Evolutionary conservation across 1,139 yeast genomes (phyloP).

Genomic region (Candida glucosophila): DNA sequence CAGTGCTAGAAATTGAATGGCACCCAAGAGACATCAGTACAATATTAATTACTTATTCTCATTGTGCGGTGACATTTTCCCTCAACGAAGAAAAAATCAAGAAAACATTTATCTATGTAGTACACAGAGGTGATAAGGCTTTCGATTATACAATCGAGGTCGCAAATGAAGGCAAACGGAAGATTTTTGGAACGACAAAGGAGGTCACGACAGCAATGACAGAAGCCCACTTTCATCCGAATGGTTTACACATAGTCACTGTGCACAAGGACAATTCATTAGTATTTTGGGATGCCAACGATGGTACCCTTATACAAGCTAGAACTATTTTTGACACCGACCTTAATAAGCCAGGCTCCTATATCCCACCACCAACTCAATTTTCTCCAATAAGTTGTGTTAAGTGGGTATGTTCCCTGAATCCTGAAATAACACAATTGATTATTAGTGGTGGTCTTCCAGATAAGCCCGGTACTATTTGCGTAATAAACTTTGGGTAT

Average conservation of each 20-base stretch:
- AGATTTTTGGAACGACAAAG: conserved; percentile 32
- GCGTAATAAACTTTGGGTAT: conserved; percentile 67
- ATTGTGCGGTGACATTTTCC: conserved; percentile 63
- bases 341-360: conserved; percentile 45
- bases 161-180: conserved; percentile 36
- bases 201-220: conserved; percentile 42
- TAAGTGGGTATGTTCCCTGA: conserved; percentile 69
- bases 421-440: conserved; percentile 73
- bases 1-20: conserved; percentile 61
- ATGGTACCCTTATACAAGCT: conserved; percentile 67
- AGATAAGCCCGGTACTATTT: conserved; percentile 44
- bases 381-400: conserved; percentile 32
- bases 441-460: conserved; percentile 64
- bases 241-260: conserved; percentile 77
- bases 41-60: conserved; percentile 63
- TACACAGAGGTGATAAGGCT: conserved; percentile 28
- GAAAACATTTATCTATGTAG: conserved; percentile 47
- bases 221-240: conserved; percentile 82
- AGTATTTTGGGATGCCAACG: conserved; percentile 86
- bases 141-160: conserved; percentile 22
- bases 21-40: conserved; percentile 89
- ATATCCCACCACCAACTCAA: conserved; percentile 12
- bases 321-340: conserved; percentile 61
- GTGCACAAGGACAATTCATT: conserved; percentile 75
- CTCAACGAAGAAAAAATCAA: conserved; percentile 51